These are phyloP conservation scores for Mucor velutinosus DNA, from an alignment of 371 early-diverging fungal genomes.

Conservation along the genomic window DNA sequence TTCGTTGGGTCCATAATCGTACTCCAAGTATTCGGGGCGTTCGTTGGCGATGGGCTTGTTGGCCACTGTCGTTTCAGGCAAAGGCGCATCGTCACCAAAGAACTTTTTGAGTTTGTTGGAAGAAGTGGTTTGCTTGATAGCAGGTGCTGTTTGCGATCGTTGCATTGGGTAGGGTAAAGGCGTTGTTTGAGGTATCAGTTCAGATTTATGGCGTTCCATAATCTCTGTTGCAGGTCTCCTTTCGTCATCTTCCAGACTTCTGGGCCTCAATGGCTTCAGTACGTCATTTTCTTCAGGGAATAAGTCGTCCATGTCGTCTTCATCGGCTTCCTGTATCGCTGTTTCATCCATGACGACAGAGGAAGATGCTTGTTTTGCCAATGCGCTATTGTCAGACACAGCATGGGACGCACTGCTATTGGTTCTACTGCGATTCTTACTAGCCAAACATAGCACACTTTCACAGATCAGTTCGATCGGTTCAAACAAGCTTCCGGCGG, in stretches of 20 bases:
- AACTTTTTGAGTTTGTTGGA: slow-evolving; percentile 58
- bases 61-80: slow-evolving; percentile 15
- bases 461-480: slow-evolving; percentile 26
- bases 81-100: slow-evolving; percentile 61
- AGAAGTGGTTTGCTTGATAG: slow-evolving; percentile 49
- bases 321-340: slow-evolving; percentile 6
- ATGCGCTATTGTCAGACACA: neutral
- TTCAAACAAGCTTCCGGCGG: slow-evolving; percentile 15
- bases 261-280: neutral
- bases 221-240: neutral
- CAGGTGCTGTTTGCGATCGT: slow-evolving; percentile 57
- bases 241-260: neutral
- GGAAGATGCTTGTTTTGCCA: neutral
- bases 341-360: slow-evolving; percentile 1
- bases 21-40: slow-evolving; percentile 58
- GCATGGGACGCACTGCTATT: slow-evolving; percentile 19
- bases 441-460: slow-evolving; percentile 17
- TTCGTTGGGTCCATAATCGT: slow-evolving; percentile 76
- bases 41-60: slow-evolving; percentile 10
- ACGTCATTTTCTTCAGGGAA: neutral
- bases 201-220: slow-evolving; percentile 16
- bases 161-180: neutral
- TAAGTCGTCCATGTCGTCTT: slow-evolving; percentile 3
- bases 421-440: slow-evolving; percentile 11
- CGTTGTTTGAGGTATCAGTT: neutral